Base-by-base conservation (phyloP, 2,329 filamentous ascomycete species). In the Pseudocercospora cruenta region DNA sequence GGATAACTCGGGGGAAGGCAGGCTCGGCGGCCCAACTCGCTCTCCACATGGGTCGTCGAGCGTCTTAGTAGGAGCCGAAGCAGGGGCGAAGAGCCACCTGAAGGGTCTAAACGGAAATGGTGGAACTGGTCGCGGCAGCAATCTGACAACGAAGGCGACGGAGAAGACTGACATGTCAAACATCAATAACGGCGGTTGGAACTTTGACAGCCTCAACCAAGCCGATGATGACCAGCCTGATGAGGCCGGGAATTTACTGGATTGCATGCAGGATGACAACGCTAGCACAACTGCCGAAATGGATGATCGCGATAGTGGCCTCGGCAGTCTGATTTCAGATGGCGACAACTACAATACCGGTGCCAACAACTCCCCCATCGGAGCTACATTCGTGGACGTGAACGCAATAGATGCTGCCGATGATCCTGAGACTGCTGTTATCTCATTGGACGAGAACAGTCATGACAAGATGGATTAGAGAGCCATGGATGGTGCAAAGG, bases 31-130 rank as follows among this genome's bases (percentile, higher is more conserved):
- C 90, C 75, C 68, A 73, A 70, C 67, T 88, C 93, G 88, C 88
- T 94, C 90, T 89, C 90, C 84, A 85, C 89, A 83, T 94, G 92
- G 92, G 87, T 94, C 89, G 90, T 92, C 91, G 92, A 93, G 90
- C 91, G 90, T 87, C 87, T 92, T 86, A 92, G 89, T 84, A 86
- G 91, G 80, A 92, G 90, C 84, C 89, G 87, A 76, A 81, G 80
- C 72, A 67, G 70, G 54, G 69, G 69, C 62, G 65, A 69, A 62
- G 65, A 73, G 39, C 62, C 67, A 61, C 59, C 69, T 58, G 65
- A 65, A 31, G 62, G 64, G 54, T 24, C 43, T 24, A 24, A 55
- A 28, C 58, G 67, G 47, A 67, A 65, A 47, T 72, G 70, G 70
- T 72, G 69, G 68, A 70, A 63, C 47, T 68, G 69, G 65, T 72